Evolutionary conservation across 1,139 yeast genomes (phyloP).

Genomic region (Pneumocystis murina): DNA sequence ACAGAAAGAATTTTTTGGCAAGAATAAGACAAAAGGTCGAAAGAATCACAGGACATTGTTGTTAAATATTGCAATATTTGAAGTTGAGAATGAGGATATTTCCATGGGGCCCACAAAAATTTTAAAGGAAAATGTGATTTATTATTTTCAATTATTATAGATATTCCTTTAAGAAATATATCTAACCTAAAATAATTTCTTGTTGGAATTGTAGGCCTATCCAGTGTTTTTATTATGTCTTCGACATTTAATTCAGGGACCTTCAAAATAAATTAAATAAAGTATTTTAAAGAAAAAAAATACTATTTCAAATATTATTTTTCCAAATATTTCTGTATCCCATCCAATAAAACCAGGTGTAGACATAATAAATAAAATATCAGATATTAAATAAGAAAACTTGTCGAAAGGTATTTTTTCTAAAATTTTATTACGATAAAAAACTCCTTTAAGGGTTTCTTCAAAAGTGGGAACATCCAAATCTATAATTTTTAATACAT

Average conservation of each 20-base stretch:
- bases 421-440: neutral
- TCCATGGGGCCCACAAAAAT: conserved; percentile 12
- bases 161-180: neutral
- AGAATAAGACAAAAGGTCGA: conserved; percentile 11
- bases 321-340: neutral
- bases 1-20: conserved; percentile 10
- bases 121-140: conserved; percentile 6
- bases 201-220: neutral
- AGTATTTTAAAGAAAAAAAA: neutral
- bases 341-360: neutral
- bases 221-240: neutral
- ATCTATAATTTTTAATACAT: neutral
- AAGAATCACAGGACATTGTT: conserved; percentile 5
- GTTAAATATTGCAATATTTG: conserved; percentile 9
- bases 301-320: neutral
- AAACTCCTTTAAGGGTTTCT: neutral
- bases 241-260: neutral
- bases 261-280: neutral
- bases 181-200: neutral
- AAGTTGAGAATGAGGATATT: conserved; percentile 9
- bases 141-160: neutral
- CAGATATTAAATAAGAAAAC: neutral
- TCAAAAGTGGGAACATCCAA: neutral
- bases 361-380: neutral
- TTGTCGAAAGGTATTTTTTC: neutral